Evolutionary conservation across 495 filamentous ascomycete genomes (phyloP), one percentile per base, ranked within the genome.

Genomic region (Amphirosellinia nigrospora): DNA sequence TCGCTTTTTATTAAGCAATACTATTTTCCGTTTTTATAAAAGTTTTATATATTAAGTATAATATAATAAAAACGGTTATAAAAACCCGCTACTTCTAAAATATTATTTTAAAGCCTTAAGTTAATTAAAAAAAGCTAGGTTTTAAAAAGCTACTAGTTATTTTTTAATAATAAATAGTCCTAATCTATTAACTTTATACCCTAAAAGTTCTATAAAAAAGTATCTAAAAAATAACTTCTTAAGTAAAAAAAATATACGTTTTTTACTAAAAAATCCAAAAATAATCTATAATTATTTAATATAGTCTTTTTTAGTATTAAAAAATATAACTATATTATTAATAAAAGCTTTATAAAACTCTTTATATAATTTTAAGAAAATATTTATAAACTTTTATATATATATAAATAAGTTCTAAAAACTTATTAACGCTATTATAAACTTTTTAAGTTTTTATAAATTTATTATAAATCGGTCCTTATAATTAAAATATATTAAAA

Each of bases 261-360:
- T n/a, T n/a, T n/a, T n/a, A n/a, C n/a, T n/a, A n/a, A n/a, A n/a
- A n/a, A n/a, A n/a, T n/a, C n/a, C n/a, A n/a, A n/a, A n/a, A n/a
- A n/a, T n/a, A n/a, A n/a, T n/a, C n/a, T n/a, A n/a, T 56, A 56
- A 16, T 1, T 56, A 9, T 32, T 34, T 19, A 34, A n/a, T 8
- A 30, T 56, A 19, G 15, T 56, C 34, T 56, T 56, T 56, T 34
- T 32, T 32, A 16, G 8, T 56, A 56, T 56, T 34, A 6, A 34
- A 56, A 56, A 19, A 56, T 19, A 56, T 56, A 34, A 34, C n/a
- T 19, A 56, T 56, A 34, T 56, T 30, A 34, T 30, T 56, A 56
- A 56, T 56, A 30, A 30, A 56, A 19, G 6, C 3, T n/a, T 34
- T 16, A 34, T 19, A 56, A 34, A 56, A 34, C 0, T 32, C 5